These are phyloP conservation scores for Cladosporium halotolerans DNA, from an alignment of 2,329 filamentous ascomycete species.

Conservation along the genomic window DNA sequence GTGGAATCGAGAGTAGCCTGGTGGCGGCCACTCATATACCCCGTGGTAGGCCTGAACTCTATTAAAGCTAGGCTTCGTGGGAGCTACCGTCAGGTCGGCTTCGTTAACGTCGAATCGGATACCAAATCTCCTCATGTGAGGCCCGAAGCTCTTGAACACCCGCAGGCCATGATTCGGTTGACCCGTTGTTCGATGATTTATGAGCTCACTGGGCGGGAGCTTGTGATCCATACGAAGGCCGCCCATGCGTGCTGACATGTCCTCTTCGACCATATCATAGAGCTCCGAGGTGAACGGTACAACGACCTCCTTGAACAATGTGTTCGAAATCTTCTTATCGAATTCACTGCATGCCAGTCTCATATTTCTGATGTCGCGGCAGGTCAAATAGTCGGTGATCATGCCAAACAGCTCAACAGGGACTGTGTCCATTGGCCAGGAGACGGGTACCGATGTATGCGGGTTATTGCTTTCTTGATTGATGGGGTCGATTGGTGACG, in stretches of 20 bases:
- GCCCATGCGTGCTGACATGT: conserved; percentile 16
- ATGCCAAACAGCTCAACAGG: conserved; percentile 58
- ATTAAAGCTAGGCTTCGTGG: conserved; percentile 49
- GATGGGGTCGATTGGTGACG: neutral
- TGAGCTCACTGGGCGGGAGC: no score
- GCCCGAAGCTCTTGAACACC: conserved; percentile 56
- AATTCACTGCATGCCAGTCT: conserved; percentile 57
- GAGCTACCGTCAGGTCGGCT: conserved; percentile 44
- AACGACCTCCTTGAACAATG: conserved; percentile 57
- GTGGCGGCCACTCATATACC: conserved; percentile 57
- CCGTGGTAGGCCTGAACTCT: conserved; percentile 57
- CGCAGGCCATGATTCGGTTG: conserved; percentile 46
- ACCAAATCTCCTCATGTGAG: conserved; percentile 57
- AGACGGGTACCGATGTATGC: no score
- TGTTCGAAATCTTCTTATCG: conserved; percentile 51
- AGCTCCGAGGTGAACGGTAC: conserved; percentile 61
- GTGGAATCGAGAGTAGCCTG: conserved; percentile 53
- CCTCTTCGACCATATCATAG: conserved; percentile 47
- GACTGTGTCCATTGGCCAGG: conserved; percentile 39
- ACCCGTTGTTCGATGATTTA: no score
- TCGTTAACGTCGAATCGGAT: conserved; percentile 65
- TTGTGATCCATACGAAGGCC: no score
- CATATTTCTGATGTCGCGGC: conserved; percentile 54
- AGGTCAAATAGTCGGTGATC: conserved; percentile 51
- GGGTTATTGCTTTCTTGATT: neutral